Percentiles rank a stretch among this genome's conserved stretches.
Conservation (phyloP, 805 yeast species). For the Lachancea quebecensis region DNA sequence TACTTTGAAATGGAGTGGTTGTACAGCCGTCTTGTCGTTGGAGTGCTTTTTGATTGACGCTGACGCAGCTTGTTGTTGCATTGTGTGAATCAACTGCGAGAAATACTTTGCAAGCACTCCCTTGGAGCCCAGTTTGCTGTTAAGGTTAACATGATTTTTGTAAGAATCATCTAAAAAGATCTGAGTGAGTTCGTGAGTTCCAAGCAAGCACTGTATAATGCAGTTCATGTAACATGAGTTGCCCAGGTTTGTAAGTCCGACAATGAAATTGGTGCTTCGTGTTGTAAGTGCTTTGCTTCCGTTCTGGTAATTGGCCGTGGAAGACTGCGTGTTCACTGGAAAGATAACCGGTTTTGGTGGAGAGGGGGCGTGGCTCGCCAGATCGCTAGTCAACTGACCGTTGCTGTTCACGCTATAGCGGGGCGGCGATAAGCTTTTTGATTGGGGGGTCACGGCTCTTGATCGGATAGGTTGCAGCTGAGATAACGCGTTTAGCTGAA, state of each 20-base stretch:
- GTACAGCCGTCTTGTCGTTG: slow-evolving; percentile 34
- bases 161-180: slow-evolving; percentile 59
- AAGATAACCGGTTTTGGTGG: background rate
- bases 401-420: background rate
- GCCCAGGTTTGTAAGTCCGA: slow-evolving; percentile 77
- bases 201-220: slow-evolving; percentile 75
- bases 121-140: slow-evolving; percentile 70
- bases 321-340: too few species aligned
- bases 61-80: slow-evolving; percentile 37
- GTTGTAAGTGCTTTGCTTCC: background rate
- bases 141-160: slow-evolving; percentile 59
- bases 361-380: background rate
- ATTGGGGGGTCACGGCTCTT: slow-evolving; percentile 5
- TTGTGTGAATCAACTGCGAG: slow-evolving; percentile 48
- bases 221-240: slow-evolving; percentile 94
- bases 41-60: background rate
- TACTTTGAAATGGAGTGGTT: slow-evolving; percentile 60
- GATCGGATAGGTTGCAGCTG: slow-evolving; percentile 3
- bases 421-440: slow-evolving; percentile 4
- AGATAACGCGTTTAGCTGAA: background rate
- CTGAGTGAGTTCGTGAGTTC: slow-evolving; percentile 56
- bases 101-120: slow-evolving; percentile 71
- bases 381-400: too few species aligned
- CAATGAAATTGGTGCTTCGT: slow-evolving; percentile 37
- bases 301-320: background rate